Conservation (phyloP, 2,329 filamentous ascomycete species). For the Colletotrichum chrysophilum region DNA sequence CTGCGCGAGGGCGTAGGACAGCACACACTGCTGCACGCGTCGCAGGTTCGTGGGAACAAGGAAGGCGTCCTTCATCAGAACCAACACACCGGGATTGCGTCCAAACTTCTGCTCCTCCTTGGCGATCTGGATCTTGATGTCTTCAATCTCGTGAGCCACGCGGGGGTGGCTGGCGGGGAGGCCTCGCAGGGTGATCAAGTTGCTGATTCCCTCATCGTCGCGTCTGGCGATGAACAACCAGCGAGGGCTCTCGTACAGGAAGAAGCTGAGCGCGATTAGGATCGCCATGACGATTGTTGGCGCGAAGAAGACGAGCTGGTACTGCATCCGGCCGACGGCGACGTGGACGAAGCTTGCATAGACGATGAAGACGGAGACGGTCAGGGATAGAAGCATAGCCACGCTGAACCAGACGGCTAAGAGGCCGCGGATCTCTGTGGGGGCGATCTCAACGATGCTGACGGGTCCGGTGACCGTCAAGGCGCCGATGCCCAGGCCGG, state of each 20-base stretch:
- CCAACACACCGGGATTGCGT: constrained; percentile 21
- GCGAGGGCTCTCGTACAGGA: constrained; percentile 40
- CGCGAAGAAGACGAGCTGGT: constrained; percentile 26
- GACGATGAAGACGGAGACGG: constrained; percentile 35
- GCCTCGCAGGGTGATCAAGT: constrained; percentile 27
- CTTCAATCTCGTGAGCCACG: constrained; percentile 28
- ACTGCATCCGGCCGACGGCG: constrained; percentile 28
- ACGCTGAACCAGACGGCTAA: constrained; percentile 41
- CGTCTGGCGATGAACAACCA: constrained; percentile 39
- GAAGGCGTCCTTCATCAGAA: constrained; percentile 40
- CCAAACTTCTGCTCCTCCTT: constrained; percentile 16
- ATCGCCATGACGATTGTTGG: constrained; percentile 32
- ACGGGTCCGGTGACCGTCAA: constrained; percentile 42
- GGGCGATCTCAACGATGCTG: constrained; percentile 45
- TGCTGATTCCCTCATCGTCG: constrained; percentile 27
- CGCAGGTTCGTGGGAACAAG: constrained; percentile 40
- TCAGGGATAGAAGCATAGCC: constrained; percentile 37
- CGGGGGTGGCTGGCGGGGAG: constrained; percentile 29
- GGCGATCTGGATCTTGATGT: constrained; percentile 33
- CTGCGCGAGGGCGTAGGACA: constrained; percentile 44
- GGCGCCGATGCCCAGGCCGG: constrained; percentile 42
- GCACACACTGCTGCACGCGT: constrained; percentile 40
- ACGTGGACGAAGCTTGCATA: constrained; percentile 37
- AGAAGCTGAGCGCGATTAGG: constrained; percentile 29
- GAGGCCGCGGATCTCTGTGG: constrained; percentile 42